Percentiles rank a stretch among this genome's conserved stretches.
phyloP scores from a whole-genome alignment of 805 yeast species.

The Candida pseudofarinosa region DNA sequence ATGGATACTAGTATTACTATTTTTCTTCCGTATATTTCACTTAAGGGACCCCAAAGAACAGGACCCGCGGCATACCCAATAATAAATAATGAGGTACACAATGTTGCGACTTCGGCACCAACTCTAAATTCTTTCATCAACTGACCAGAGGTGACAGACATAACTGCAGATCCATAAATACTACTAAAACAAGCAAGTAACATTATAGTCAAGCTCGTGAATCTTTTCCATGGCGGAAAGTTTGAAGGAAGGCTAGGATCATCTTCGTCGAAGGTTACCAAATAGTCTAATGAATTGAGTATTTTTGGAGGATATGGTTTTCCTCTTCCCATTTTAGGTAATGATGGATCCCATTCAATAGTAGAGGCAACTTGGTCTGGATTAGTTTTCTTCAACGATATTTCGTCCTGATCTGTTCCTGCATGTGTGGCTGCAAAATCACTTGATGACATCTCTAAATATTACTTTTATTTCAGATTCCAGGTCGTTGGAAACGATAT shows the following conservation, averaged over 20 bases:
- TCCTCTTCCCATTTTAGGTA: conserved; percentile 53
- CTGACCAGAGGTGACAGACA: conserved; percentile 52
- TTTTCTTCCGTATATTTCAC: conserved; percentile 23
- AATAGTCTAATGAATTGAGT: conserved; percentile 45
- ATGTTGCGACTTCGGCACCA: conserved; percentile 60
- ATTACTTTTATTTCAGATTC: too few species aligned
- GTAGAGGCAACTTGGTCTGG: too few species aligned
- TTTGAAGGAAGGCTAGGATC: neutral
- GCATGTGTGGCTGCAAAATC: neutral
- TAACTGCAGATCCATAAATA: conserved; percentile 73
- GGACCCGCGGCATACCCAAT: conserved; percentile 92
- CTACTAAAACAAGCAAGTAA: conserved; percentile 1
- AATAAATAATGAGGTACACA: conserved; percentile 71
- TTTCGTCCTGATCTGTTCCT: neutral
- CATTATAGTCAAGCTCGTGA: neutral
- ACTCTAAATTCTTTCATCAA: conserved; percentile 49
- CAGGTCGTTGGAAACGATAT: too few species aligned
- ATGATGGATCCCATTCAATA: neutral
- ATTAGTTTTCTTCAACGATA: neutral
- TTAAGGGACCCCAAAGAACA: conserved; percentile 53
- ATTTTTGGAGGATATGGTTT: conserved; percentile 51
- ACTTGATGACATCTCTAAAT: too few species aligned
- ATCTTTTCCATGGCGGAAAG: neutral
- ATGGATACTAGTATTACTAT: conserved; percentile 39
- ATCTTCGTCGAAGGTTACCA: conserved; percentile 40